These are phyloP conservation scores for Colletotrichum endophyticum DNA, from an alignment of 2,329 filamentous ascomycete genomes.

Conservation along the genomic window DNA sequence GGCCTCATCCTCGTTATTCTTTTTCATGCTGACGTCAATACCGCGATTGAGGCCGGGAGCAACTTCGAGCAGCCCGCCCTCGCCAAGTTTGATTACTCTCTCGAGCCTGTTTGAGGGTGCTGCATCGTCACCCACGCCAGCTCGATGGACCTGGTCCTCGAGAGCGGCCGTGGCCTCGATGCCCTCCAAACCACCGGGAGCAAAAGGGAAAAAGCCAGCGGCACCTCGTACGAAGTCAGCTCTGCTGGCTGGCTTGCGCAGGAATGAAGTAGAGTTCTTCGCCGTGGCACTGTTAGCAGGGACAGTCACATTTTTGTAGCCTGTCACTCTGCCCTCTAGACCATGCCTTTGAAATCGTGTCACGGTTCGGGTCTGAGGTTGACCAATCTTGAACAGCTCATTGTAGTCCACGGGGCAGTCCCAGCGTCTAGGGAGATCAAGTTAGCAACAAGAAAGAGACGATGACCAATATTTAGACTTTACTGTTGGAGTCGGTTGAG, in stretches of 20 bases:
- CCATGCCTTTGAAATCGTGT: conserved; percentile 92
- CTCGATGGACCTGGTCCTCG: conserved; percentile 71
- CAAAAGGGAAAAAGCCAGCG: conserved; percentile 93
- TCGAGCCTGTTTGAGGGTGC: conserved; percentile 66
- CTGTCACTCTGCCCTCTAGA: conserved; percentile 88
- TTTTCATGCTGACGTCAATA: conserved; percentile 70
- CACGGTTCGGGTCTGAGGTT: conserved; percentile 92
- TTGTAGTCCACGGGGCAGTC: conserved; percentile 79
- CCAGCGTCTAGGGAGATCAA: conserved; percentile 62
- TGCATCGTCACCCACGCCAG: conserved; percentile 43
- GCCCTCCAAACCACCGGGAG: conserved; percentile 85
- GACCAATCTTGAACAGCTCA: conserved; percentile 85
- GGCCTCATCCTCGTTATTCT: conserved; percentile 57
- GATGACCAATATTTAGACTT: conserved; percentile 11
- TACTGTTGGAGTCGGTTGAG: conserved; percentile 86
- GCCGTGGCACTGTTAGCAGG: conserved; percentile 88
- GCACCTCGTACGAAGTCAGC: conserved; percentile 93
- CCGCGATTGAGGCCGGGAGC: conserved; percentile 85
- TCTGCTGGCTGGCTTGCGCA: conserved; percentile 83
- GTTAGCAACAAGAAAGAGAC: not conserved
- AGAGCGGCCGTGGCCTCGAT: conserved; percentile 85
- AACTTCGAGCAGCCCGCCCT: conserved; percentile 79
- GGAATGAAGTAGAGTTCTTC: conserved; percentile 91
- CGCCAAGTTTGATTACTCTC: conserved; percentile 83
- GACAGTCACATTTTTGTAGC: conserved; percentile 92